Evolutionary conservation across 257 asterid species (phyloP), one percentile per base, ranked within the genome.

Genomic region (Gynochthodes officinalis): DNA sequence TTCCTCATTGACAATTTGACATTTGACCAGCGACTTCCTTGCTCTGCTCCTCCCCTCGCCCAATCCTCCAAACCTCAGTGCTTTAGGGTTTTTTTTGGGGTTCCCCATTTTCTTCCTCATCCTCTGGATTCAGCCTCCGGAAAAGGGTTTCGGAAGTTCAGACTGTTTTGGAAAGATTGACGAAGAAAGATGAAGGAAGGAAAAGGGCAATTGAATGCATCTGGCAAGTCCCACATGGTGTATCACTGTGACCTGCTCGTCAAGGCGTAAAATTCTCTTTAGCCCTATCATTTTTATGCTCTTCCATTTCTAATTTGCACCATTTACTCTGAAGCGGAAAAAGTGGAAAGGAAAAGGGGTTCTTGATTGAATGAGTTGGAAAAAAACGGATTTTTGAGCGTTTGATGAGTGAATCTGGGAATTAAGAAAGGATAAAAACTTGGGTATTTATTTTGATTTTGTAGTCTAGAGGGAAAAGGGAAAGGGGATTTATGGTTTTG

Each of bases 251-350:
- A 18, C 35, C 69, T 33, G 27, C 58, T 48, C 25, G 40, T 58
- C 54, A 35, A 57, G 71, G 58, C 30, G 83, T 79, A 79, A 79
- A 69, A n/a, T 33, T 74, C 74, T 69, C 66, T 49, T 21, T 39
- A 28, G 65, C 39, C 27, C 21, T 55, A 4, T 52, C 65, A 37
- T 28, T 58, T 70, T 48, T 52, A 12, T 65, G 43, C 14, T 70
- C 7, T 64, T 39, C 23, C 52, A n/a, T 37, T 64, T 64, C 27
- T 42, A 40, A 1, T 54, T 48, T 25, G 43, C 42, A 52, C n/a
- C 64, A 39, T 55, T 67, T 43, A 15, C 6, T 57, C 23, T 43
- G 75, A 61, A 67, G 25, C 6, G 33, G n/a, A 49, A 67, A 43
- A 25, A 53, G 18, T 8, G 18, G 67, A 6, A 21, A 15, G 21